A percentile compares a stretch with the other conserved stretches of the same genome.
Evolutionary conservation across 305 asterid genomes (phyloP).

Genomic region (Fraxinus velutina): DNA sequence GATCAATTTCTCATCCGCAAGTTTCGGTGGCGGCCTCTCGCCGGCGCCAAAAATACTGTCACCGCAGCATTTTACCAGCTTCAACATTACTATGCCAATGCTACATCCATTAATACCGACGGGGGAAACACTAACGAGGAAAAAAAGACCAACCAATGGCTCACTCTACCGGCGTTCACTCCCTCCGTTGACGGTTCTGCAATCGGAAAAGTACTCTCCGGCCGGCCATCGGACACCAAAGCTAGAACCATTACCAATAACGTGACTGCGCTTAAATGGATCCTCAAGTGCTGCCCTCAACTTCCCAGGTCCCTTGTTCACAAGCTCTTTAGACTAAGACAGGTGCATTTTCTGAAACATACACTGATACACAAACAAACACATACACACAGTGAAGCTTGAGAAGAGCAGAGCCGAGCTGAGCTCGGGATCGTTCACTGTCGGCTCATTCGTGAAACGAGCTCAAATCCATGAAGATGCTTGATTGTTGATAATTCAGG

Average conservation of each 20-base stretch:
- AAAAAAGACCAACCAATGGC: slow-evolving; percentile 43
- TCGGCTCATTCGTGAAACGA: neutral
- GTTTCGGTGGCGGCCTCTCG: slow-evolving; percentile 34
- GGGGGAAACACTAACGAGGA: slow-evolving; percentile 27
- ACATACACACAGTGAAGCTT: neutral
- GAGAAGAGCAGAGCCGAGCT: neutral
- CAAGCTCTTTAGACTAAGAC: slow-evolving; percentile 79
- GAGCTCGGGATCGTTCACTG: neutral
- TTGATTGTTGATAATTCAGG: neutral
- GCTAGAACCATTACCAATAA: slow-evolving; percentile 6
- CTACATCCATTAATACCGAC: slow-evolving; percentile 15
- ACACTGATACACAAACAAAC: neutral
- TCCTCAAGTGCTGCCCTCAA: slow-evolving; percentile 71
- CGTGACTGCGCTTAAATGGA: slow-evolving; percentile 76
- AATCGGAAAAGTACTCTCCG: slow-evolving; percentile 47
- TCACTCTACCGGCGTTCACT: slow-evolving; percentile 60
- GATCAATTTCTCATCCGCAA: slow-evolving; percentile 43
- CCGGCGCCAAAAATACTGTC: slow-evolving; percentile 13
- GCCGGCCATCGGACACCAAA: slow-evolving; percentile 22
- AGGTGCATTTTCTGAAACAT: slow-evolving; percentile 37
- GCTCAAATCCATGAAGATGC: neutral
- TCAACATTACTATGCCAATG: slow-evolving; percentile 29
- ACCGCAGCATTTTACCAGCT: slow-evolving; percentile 3
- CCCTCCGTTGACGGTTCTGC: slow-evolving; percentile 47
- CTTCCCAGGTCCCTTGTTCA: slow-evolving; percentile 75